phyloP scores from a whole-genome alignment of 139 green algal genomes.

The Micromonas commoda region DNA sequence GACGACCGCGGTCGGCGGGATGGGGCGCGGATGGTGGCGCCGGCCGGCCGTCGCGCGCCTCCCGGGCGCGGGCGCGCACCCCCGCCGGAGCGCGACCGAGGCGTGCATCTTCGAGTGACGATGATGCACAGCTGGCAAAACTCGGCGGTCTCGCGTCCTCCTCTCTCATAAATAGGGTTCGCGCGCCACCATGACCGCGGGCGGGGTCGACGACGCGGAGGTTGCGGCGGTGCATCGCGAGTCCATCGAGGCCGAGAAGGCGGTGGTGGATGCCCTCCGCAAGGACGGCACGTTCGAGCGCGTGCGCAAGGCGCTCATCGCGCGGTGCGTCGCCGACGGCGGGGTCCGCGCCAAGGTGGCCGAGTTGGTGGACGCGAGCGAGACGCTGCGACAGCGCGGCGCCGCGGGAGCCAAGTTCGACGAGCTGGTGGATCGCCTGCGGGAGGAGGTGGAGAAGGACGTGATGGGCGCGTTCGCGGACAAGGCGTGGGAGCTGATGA shows the following conservation, averaged over 20 bases:
- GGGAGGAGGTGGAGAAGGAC: constrained; percentile 78
- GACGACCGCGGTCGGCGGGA: too few species aligned
- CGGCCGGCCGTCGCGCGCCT: too few species aligned
- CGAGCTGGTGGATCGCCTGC: constrained; percentile 59
- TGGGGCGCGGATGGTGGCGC: too few species aligned
- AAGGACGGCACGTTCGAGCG: constrained; percentile 58
- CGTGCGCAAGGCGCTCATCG: constrained; percentile 69
- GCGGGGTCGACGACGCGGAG: not conserved
- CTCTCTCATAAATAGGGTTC: too few species aligned
- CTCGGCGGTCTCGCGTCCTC: too few species aligned
- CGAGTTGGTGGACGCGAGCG: constrained; percentile 34
- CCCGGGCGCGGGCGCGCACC: too few species aligned
- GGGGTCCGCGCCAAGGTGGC: too few species aligned
- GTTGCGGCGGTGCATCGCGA: not conserved
- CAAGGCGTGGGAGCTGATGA: constrained; percentile 13
- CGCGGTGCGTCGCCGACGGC: too few species aligned
- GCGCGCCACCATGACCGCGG: not conserved
- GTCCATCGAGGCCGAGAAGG: not conserved
- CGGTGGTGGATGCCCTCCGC: not conserved
- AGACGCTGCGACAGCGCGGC: too few species aligned
- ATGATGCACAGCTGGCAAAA: too few species aligned
- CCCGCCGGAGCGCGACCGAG: too few species aligned
- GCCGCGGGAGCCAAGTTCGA: constrained; percentile 45
- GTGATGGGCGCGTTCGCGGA: constrained; percentile 62
- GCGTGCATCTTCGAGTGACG: too few species aligned